phyloP scores from a whole-genome alignment of 2,329 filamentous ascomycete species.

The Curvularia verruculosa region DNA sequence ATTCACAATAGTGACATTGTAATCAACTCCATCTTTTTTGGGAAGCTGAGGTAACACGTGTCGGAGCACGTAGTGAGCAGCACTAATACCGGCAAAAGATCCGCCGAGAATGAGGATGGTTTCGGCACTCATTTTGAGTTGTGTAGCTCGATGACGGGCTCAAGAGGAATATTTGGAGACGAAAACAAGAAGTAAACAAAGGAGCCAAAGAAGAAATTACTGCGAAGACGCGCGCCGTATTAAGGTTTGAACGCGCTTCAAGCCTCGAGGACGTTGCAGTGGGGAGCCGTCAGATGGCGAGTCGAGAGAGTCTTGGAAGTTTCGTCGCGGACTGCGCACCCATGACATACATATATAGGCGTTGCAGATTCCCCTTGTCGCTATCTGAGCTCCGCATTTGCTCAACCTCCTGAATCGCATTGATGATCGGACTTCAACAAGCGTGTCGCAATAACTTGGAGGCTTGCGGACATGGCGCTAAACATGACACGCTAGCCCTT shows the following conservation, averaged over 20 bases:
- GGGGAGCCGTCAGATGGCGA: conserved; percentile 22
- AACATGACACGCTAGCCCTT: conserved; percentile 7
- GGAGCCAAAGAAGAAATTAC: conserved; percentile 12
- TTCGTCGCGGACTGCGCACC: conserved; percentile 1
- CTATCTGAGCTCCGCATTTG: conserved; percentile 3
- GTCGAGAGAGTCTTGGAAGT: conserved; percentile 9
- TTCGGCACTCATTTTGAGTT: conserved; percentile 40
- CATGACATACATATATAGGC: conserved; percentile 5
- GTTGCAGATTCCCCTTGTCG: conserved; percentile 2
- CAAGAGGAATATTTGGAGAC: conserved; percentile 14
- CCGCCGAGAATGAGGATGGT: conserved; percentile 47
- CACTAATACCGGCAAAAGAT: conserved; percentile 44
- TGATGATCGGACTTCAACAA: not conserved
- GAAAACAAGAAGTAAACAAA: conserved; percentile 10
- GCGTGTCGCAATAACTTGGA: conserved; percentile 3
- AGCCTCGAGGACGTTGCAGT: conserved; percentile 17
- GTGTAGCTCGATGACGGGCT: not conserved
- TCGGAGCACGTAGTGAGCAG: conserved; percentile 46
- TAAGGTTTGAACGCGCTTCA: conserved; percentile 20
- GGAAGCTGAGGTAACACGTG: conserved; percentile 45
- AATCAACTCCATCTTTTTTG: conserved; percentile 47
- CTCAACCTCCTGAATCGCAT: conserved; percentile 11
- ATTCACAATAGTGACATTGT: conserved; percentile 63
- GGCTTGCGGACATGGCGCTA: conserved; percentile 6
- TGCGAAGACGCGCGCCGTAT: conserved; percentile 16